Percentiles rank a stretch among this genome's conserved stretches.
These are phyloP conservation scores for Raffaelea arxii DNA, from an alignment of 2,329 filamentous ascomycete species.

Conservation along the genomic window DNA sequence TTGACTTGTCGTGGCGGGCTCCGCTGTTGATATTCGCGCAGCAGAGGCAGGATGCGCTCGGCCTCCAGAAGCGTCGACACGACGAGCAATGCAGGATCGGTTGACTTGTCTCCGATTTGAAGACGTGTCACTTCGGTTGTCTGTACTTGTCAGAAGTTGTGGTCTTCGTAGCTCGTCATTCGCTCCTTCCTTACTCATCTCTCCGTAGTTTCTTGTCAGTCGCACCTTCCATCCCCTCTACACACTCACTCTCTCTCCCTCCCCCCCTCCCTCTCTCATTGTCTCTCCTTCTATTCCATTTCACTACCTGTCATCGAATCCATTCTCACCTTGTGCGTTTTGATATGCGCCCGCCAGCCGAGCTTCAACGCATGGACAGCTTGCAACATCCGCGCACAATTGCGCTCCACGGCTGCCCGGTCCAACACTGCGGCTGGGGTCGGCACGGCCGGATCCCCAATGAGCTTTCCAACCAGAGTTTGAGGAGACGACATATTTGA, in stretches of 20 bases:
- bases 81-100: constrained; percentile 46
- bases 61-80: constrained; percentile 68
- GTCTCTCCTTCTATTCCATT: too few species aligned
- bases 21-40: constrained; percentile 45
- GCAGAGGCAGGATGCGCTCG: constrained; percentile 52
- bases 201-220: too few species aligned
- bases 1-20: constrained; percentile 51
- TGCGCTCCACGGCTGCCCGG: constrained; percentile 51
- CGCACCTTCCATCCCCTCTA: too few species aligned
- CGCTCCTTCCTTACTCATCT: too few species aligned
- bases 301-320: neutral
- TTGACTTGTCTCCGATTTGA: constrained; percentile 7
- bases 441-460: constrained; percentile 40
- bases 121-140: constrained; percentile 16
- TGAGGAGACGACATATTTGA: constrained; percentile 4
- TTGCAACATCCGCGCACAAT: constrained; percentile 63
- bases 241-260: too few species aligned
- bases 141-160: constrained; percentile 10
- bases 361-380: constrained; percentile 49
- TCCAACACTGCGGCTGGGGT: constrained; percentile 63
- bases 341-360: constrained; percentile 67
- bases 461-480: constrained; percentile 46
- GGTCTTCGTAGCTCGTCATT: too few species aligned
- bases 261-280: too few species aligned
- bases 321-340: constrained; percentile 72